Evolutionary conservation across 352 stramenopile species (phyloP), one percentile per base, ranked within the genome.

Genomic region (Phytophthora pisi): DNA sequence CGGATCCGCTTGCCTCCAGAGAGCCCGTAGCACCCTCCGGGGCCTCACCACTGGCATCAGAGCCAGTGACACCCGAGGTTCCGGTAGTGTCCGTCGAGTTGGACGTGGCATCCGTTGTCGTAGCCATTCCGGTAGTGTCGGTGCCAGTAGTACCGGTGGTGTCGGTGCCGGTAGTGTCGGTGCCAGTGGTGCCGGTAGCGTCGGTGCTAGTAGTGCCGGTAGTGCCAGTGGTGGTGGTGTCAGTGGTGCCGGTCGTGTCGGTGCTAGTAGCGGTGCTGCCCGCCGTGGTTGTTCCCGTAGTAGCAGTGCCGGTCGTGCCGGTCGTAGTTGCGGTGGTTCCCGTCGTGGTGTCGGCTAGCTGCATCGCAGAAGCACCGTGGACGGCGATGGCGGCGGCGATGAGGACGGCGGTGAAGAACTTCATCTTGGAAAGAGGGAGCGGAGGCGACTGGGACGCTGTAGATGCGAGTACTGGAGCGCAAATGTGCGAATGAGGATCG

Each of bases 401-500:
- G 51, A 75, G 58, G 38, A 78, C 24, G 52, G 56, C 58, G 23
- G 71, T 67, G 50, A 78, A 75, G 51, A 73, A 65, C 54, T 78
- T 78, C 71, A 78, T 78, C 55, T 66, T 75, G 31, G 30, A 46
- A 46, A 47, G 11, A 30, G 30, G 18, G 38, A 31, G 36, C 28
- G 46, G 23, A 28, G 36, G 45, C 7, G 54, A 64, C 55, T 51
- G 47, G 15, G 52, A 36, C 8, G 51, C 24, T 71, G 58, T 66
- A 61, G 61, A 61, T 78, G 67, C 49, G 60, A 50, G 36, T 49
- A 38, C 38, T 70, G 42, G 45, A 60, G 59, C 8, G 71, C 63
- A 72, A 75, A 78, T 75, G 58, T 66, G 56, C 50, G 66, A 78
- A 78, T 78, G 71, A 75, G n/a, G 26, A 55, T 2, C 38, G 16